Evolutionary conservation across 805 yeast species (phyloP), one percentile per base, ranked within the genome.

Genomic region (Zygosaccharomyces pseudorouxii): DNA sequence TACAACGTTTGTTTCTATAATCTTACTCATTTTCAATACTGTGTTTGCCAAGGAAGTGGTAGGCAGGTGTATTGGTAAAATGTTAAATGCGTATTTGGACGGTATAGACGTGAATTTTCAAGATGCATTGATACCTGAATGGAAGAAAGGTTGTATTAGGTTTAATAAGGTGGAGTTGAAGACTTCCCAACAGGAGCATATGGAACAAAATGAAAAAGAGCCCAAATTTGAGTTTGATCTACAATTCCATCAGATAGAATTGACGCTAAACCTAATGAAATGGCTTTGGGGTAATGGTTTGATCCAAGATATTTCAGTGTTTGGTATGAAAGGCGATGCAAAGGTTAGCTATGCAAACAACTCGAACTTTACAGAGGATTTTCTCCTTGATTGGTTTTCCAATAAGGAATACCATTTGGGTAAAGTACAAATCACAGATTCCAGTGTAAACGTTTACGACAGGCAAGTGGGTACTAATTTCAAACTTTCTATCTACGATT

Each of bases 251-350:
- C 84, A 84, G 51, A 79, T 90, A 11, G 84, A 84, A 50, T 76
- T 93, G 12, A 83, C 95, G 0, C 70, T 92, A 16, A 85, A 95
- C 8, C 79, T 93, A 58, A 73, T 76, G 47, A 87, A 89, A 60
- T 92, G 97, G 97, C 73, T 92, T 50, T 77, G 84, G 52, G 95
- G 96, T 0, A 76, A 79, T 38, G 99, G 99, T 1, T 78, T 92
- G 16, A 73, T 93, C 23, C 82, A 89, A 49, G 86, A 81, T 46
- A 77, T 89, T 52, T 88, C 86, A 48, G 75, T 90, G 23, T 80
- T 77, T 53, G 98, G 98, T 0, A 73, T 92, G 57, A 75, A 92
- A 29, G 98, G 99, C 5, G 82, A 82, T 1, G 81, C 87, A 19
- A 46, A 46, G 6, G 49, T 63, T 11, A 35, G 46, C 22, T 48